Conservation (phyloP, 768 basidiomycete species). For the Mrakia gelida region DNA sequence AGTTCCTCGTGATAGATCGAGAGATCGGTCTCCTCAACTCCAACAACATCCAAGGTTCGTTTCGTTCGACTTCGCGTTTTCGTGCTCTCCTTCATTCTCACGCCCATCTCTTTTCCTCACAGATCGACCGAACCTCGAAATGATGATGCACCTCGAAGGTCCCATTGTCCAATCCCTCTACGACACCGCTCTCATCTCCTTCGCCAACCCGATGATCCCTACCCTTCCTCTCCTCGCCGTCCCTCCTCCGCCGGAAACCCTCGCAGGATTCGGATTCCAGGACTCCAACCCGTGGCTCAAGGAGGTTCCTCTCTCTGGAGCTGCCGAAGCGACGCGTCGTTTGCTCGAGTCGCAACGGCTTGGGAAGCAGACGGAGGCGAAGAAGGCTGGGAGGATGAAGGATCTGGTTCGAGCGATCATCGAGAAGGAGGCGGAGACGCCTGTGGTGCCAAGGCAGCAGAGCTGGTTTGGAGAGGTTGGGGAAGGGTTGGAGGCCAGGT, state of each 20-base stretch:
- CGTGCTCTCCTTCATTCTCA: not conserved
- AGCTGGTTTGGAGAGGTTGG: slow-evolving; percentile 19
- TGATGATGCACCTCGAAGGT: slow-evolving; percentile 69
- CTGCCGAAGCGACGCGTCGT: slow-evolving; percentile 46
- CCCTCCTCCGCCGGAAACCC: slow-evolving; percentile 32
- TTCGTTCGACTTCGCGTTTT: not conserved
- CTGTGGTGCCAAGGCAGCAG: slow-evolving; percentile 27
- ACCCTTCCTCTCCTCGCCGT: slow-evolving; percentile 49
- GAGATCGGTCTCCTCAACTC: slow-evolving; percentile 61
- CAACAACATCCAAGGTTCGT: slow-evolving; percentile 56
- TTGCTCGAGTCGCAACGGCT: slow-evolving; percentile 39
- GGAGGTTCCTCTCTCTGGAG: slow-evolving; percentile 48
- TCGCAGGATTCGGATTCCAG: slow-evolving; percentile 49
- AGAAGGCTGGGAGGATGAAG: slow-evolving; percentile 34
- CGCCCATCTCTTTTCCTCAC: not conserved
- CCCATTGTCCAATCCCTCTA: slow-evolving; percentile 66
- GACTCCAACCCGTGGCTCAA: slow-evolving; percentile 48
- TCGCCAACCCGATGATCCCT: slow-evolving; percentile 53
- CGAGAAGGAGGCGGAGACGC: slow-evolving; percentile 29
- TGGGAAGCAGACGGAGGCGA: slow-evolving; percentile 37
- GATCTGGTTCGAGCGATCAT: slow-evolving; percentile 38
- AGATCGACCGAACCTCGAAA: slow-evolving; percentile 54
- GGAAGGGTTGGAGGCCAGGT: slow-evolving; percentile 12
- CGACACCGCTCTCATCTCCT: slow-evolving; percentile 63
- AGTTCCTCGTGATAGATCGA: slow-evolving; percentile 67